A percentile compares a stretch with the other conserved stretches of the same genome.
phyloP scores from a whole-genome alignment of 2,329 filamentous ascomycete species.

The Furcasterigmium furcatum region DNA sequence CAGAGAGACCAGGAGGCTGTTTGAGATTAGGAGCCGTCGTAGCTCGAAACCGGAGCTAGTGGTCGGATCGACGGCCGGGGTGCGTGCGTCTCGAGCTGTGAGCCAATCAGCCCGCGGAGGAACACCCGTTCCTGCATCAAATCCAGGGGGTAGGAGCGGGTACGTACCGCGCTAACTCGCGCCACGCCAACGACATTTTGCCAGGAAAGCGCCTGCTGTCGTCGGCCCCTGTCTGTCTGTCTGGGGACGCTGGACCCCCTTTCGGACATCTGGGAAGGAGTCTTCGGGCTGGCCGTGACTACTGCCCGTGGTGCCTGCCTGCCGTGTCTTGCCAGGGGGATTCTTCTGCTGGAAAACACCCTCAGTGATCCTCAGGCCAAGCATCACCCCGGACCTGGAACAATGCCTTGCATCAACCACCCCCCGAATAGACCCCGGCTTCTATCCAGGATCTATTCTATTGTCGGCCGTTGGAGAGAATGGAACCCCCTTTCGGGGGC shows the following conservation, averaged over 20 bases:
- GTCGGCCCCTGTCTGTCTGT: no score
- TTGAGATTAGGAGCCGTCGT: background rate
- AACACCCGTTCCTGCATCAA: background rate
- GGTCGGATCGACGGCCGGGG: background rate
- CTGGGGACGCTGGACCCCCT: no score
- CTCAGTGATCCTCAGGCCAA: no score
- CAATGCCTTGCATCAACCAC: background rate
- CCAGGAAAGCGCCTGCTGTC: no score
- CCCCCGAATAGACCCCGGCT: background rate
- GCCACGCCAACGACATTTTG: background rate
- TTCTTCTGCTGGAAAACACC: no score
- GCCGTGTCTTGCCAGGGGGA: no score
- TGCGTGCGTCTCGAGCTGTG: background rate
- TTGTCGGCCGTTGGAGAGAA: background rate
- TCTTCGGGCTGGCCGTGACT: no score
- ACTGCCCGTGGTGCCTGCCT: no score
- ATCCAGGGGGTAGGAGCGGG: background rate
- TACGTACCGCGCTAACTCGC: background rate
- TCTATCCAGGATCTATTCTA: no score
- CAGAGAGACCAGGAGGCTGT: background rate
- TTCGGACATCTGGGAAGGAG: no score
- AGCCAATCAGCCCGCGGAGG: background rate
- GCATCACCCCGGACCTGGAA: background rate
- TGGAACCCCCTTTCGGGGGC: background rate
- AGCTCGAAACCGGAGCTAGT: background rate